Percentiles rank a stretch among this genome's conserved stretches.
Evolutionary conservation across 208 protist genomes (phyloP).

Genomic region (Zelonia costaricensis): DNA sequence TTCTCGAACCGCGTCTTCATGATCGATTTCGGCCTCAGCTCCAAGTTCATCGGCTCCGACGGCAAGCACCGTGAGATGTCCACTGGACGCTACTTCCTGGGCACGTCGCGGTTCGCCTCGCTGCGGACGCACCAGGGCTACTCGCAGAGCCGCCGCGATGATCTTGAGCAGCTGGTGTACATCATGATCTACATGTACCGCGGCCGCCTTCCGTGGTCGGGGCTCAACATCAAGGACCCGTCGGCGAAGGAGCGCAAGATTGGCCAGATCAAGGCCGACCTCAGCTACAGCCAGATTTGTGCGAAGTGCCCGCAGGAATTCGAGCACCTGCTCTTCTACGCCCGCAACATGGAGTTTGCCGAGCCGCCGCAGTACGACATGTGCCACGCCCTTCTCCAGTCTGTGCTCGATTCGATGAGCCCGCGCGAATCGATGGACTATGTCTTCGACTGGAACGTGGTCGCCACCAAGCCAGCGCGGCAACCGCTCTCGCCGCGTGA

Average conservation of each 20-base stretch:
- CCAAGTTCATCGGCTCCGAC: constrained; percentile 62
- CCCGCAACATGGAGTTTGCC: constrained; percentile 63
- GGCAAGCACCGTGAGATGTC: constrained; percentile 62
- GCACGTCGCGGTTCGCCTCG: constrained; percentile 97
- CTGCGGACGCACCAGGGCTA: constrained; percentile 96
- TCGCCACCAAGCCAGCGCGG: not conserved
- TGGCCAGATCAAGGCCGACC: constrained; percentile 54
- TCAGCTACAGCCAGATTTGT: constrained; percentile 62
- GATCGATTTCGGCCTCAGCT: constrained; percentile 96
- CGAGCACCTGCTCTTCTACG: constrained; percentile 67
- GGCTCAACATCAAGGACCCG: constrained; percentile 82
- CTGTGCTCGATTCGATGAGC: constrained; percentile 44
- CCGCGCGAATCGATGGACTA: constrained; percentile 44
- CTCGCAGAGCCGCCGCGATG: constrained; percentile 88
- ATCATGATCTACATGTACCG: constrained; percentile 96
- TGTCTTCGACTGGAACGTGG: constrained; percentile 51
- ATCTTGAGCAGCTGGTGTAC: constrained; percentile 92
- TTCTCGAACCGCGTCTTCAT: constrained; percentile 86
- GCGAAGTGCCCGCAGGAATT: constrained; percentile 70
- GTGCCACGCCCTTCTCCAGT: constrained; percentile 55
- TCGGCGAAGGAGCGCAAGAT: constrained; percentile 73
- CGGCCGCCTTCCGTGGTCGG: constrained; percentile 95
- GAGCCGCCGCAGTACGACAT: constrained; percentile 85
- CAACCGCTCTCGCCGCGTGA: constrained; percentile 16
- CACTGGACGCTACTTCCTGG: constrained; percentile 94